These are phyloP conservation scores for Coemansia umbellata DNA, from an alignment of 192 early-diverging fungal genomes.

Conservation along the genomic window DNA sequence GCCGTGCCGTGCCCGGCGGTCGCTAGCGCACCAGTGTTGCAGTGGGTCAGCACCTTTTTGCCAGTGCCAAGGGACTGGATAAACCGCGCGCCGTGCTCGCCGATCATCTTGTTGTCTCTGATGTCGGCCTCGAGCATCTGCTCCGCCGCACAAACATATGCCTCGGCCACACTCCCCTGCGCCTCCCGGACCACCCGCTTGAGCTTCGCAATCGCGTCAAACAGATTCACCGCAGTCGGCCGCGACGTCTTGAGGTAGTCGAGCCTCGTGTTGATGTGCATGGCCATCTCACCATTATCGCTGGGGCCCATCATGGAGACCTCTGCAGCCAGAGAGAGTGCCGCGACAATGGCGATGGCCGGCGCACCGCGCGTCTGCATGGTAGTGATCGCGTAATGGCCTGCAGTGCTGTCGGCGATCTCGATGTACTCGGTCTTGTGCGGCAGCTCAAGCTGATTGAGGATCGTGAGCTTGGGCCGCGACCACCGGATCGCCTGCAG, in stretches of 20 bases:
- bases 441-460: slow-evolving; percentile 91
- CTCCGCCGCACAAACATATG: slow-evolving; percentile 73
- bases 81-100: slow-evolving; percentile 68
- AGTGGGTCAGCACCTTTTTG: slow-evolving; percentile 82
- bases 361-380: slow-evolving; percentile 95
- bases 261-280: slow-evolving; percentile 58
- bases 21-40: slow-evolving; percentile 91
- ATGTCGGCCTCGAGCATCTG: slow-evolving; percentile 84
- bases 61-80: background rate
- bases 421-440: slow-evolving; percentile 75
- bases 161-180: slow-evolving; percentile 49
- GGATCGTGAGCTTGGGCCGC: slow-evolving; percentile 61
- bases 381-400: slow-evolving; percentile 82
- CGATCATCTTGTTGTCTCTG: slow-evolving; percentile 84
- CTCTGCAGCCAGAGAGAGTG: slow-evolving; percentile 84
- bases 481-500: slow-evolving; percentile 45
- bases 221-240: slow-evolving; percentile 95
- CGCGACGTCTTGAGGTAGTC: slow-evolving; percentile 85
- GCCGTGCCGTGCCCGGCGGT: slow-evolving; percentile 89
- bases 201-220: slow-evolving; percentile 69
- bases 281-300: slow-evolving; percentile 38
- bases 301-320: background rate
- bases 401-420: slow-evolving; percentile 59
- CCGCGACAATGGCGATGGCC: slow-evolving; percentile 96
- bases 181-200: slow-evolving; percentile 4